phyloP scores from a whole-genome alignment of 495 filamentous ascomycete genomes.

The Parmelia sp. region DNA sequence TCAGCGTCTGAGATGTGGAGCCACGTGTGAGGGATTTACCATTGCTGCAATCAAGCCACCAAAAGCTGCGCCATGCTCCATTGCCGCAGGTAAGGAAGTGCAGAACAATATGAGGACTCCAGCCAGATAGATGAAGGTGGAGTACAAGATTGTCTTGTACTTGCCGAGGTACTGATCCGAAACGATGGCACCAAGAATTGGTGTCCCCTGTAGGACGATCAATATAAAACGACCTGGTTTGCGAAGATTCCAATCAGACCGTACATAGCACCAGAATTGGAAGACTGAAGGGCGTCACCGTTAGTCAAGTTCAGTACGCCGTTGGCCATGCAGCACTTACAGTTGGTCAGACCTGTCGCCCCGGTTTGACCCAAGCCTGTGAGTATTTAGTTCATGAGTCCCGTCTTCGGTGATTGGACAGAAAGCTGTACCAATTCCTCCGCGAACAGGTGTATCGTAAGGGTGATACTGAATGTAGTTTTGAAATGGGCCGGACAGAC shows the following conservation, averaged over 20 bases:
- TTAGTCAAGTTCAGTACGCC: neutral
- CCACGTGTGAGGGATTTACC: conserved; percentile 19
- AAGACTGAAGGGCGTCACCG: conserved; percentile 18
- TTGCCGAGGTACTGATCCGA: conserved; percentile 66
- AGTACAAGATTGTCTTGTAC: conserved; percentile 62
- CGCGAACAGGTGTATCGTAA: conserved; percentile 24
- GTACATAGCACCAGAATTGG: conserved; percentile 66
- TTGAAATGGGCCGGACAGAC: conserved; percentile 44
- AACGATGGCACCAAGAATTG: conserved; percentile 61
- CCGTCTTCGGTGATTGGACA: neutral
- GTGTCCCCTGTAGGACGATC: conserved; percentile 39
- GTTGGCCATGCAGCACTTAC: neutral
- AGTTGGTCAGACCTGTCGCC: conserved; percentile 54
- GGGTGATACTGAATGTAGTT: conserved; percentile 47
- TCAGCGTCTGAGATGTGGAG: neutral
- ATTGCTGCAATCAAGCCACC: conserved; percentile 46
- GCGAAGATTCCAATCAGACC: conserved; percentile 56
- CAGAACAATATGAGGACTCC: conserved; percentile 46
- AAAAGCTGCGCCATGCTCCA: conserved; percentile 43
- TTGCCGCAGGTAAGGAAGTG: conserved; percentile 42
- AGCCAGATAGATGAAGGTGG: conserved; percentile 43
- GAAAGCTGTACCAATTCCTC: conserved; percentile 48
- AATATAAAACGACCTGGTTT: conserved; percentile 60
- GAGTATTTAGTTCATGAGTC: neutral
- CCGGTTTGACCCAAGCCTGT: conserved; percentile 39